Base-by-base conservation (phyloP, 1,284 basidiomycete species). In the Ganoderma leucocontextum region DNA sequence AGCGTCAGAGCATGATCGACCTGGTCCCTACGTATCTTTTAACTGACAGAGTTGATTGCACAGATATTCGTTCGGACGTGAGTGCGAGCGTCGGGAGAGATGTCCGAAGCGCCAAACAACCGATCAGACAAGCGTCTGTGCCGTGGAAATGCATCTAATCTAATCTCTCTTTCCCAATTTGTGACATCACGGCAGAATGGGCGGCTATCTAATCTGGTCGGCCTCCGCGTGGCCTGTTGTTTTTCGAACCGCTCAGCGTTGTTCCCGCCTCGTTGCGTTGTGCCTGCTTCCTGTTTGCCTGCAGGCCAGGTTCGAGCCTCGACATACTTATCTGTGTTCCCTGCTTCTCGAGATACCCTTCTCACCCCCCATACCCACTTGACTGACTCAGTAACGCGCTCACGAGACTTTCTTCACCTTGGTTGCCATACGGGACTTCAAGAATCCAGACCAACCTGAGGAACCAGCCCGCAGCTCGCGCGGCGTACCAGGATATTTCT, bases 221-320 rank as follows among this genome's bases (percentile, higher is more conserved):
- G 53, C 33, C 55, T n/a, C 55, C 29, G 55, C 55, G 53, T 35
- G 25, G 53, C 53, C 53, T 55, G 52, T 33, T 47, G 22, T 38
- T 58, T 58, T 58, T 58, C 55, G 35, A 58, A 58, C 53, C 55
- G 55, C 29, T n/a, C 19, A 19, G 35, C 25, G 36, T 61, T 49
- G 47, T 49, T 44, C 33, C 22, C 63, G 67, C 70, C 67, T 72
- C 67, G 66, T 68, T 69, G 63, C 52, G 41, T 55, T 55, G 53
- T 55, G 53, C 53, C 53, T 55, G 53, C 52, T 58, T 62, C 35
- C 29, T 53, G 57, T 42, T 55, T 65, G 63, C 65, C 64, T 64
- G 68, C 64, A 63, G 64, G 61, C 49, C 68, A 61, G 61, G 60
- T 58, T 66, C 61, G 55, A 49, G 58, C 49, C 53, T 39, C 25